Evolutionary conservation across 257 asterid species (phyloP).

Genomic region (Ajuga chamaepitys): DNA sequence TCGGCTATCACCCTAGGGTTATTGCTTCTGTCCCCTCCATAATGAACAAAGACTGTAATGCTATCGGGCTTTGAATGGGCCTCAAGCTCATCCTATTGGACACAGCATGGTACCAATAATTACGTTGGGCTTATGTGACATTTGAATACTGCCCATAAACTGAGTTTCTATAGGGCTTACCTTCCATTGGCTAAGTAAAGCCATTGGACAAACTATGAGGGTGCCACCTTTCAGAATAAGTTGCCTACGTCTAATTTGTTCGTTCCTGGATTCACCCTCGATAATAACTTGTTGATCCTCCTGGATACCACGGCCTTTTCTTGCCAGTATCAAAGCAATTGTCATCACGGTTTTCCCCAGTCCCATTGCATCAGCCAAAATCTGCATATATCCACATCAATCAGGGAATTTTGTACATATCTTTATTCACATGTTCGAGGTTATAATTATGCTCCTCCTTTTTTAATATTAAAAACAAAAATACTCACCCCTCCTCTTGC

Average conservation of each 20-base stretch:
- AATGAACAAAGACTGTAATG: constrained; percentile 57
- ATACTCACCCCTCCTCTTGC: constrained; percentile 76
- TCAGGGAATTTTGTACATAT: neutral
- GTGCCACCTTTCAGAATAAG: constrained; percentile 62
- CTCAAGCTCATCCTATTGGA: constrained; percentile 62
- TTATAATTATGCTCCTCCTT: neutral
- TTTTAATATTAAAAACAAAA: neutral
- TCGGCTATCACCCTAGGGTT: constrained; percentile 55
- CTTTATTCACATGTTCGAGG: neutral
- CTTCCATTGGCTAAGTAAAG: constrained; percentile 92
- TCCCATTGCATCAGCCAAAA: constrained; percentile 92
- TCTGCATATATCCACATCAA: constrained; percentile 34
- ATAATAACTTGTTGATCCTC: constrained; percentile 24
- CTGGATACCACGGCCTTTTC: constrained; percentile 43
- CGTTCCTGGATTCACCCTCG: constrained; percentile 15
- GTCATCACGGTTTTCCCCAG: constrained; percentile 95
- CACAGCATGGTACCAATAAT: neutral
- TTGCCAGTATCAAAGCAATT: constrained; percentile 64
- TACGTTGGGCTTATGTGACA: neutral
- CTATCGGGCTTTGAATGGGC: constrained; percentile 56
- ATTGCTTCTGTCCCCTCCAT: constrained; percentile 60
- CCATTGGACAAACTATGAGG: constrained; percentile 84
- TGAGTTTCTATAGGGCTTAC: constrained; percentile 24
- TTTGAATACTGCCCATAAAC: neutral
- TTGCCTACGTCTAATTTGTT: constrained; percentile 19